Base-by-base conservation (phyloP, 305 asterid genomes). In the Fraxinus paxiana region DNA sequence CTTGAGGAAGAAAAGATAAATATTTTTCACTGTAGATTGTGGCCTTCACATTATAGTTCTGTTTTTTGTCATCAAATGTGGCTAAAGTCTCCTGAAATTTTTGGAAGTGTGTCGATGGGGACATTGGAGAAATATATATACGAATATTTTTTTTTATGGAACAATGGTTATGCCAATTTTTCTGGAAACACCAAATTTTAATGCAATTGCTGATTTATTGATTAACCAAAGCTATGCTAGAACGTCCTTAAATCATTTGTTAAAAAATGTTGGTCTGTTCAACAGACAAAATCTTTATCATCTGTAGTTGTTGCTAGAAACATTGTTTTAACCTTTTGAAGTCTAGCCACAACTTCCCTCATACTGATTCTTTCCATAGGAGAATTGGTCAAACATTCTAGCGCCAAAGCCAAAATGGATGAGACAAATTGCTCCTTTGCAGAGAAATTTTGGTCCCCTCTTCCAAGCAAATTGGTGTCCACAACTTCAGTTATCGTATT, bases 351-450 rank as follows among this genome's bases (percentile, higher is more conserved):
- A 1, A 77, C 80, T 17, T 77, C 80, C 30, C 3, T 54, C 51
- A 77, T 77, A 67, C 30, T 33, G 5, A 56, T 77, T 18, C 80
- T 77, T 43, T 77, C 80, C 80, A 15, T 63, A n/a, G 73, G 73
- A 22, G n/a, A 35, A 10, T 77, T 18, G 6, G 7, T 31, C 73
- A 54, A 22, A 51, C 80, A 77, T 51, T 77, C 54, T 41, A 77
- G 31, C 1, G 80, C 80, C 61, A 77, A 5, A 28, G 63, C 26
- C 65, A 77, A 17, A 56, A 54, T 56, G 15, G 80, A 77, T 51
- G 37, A 28, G 26, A 77, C 67, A 54, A 22, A 77, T 56, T 26
- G 79, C 33, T 17, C 13, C 30, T 9, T 78, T 41, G 63, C 76
- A 61, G 37, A 13, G 75, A 78, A 17, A 78, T 78, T n/a, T 20